Conservation (phyloP, 2,329 filamentous ascomycete genomes). For the Penicillium sp. region DNA sequence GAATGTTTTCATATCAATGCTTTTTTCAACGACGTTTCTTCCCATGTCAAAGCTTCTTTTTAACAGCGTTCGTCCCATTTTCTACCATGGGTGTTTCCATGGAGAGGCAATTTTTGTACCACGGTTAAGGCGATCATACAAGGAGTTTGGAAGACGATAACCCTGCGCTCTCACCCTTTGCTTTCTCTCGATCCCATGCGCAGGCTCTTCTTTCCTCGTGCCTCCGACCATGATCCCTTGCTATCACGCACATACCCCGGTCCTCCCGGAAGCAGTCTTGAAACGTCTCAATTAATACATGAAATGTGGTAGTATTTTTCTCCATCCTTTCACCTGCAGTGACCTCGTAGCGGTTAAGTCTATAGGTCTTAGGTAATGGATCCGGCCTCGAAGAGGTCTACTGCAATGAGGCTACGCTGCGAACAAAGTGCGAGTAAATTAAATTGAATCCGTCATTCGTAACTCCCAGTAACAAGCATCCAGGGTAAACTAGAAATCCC, state of each 20-base stretch:
- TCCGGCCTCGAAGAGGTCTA: neutral
- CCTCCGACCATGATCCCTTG: neutral
- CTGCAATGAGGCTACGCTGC: neutral
- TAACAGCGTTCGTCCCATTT: neutral
- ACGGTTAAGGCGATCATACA: conserved; percentile 8
- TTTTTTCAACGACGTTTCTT: neutral
- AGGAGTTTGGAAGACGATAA: conserved; percentile 12
- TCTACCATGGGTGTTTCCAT: conserved; percentile 1
- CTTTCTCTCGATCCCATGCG: neutral
- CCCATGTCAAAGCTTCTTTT: neutral
- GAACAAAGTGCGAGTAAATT: neutral
- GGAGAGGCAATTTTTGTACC: neutral
- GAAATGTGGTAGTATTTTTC: conserved; percentile 6
- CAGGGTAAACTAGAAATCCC: conserved; percentile 3
- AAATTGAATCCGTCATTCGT: conserved; percentile 18
- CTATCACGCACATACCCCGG: neutral
- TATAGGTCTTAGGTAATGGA: neutral
- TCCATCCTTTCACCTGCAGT: neutral
- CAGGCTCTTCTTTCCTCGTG: neutral
- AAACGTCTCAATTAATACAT: conserved; percentile 12
- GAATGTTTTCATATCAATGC: neutral
- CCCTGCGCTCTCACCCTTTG: neutral
- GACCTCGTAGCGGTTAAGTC: neutral
- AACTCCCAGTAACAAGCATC: conserved; percentile 13
- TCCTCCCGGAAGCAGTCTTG: neutral